Base-by-base conservation (phyloP, 345 rosid genomes). In the Syzygium aromaticum region DNA sequence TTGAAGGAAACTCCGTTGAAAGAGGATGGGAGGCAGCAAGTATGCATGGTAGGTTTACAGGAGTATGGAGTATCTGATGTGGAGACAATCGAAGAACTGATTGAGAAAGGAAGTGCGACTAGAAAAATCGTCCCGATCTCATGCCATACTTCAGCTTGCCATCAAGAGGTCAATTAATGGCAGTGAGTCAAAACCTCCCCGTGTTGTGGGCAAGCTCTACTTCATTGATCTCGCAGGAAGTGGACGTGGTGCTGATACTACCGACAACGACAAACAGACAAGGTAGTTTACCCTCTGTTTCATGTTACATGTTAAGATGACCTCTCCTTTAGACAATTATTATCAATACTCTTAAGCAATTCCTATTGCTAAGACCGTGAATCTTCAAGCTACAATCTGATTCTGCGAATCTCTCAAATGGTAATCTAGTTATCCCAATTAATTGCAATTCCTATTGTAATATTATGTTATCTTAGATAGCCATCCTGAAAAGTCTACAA, bases 181-280 rank as follows among this genome's bases (percentile, higher is more conserved):
- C 57, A 96, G 86, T 87, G 98, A 95, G 86, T 90, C 98, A 82
- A 97, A 97, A 93, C 98, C 98, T 86, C 96, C 98, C 33, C 98
- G 97, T 89, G 91, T 94, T 28, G 94, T 97, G 89, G 99, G 99
- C 83, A 96, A 97, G 90, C 98, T 96, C 64, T 97, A 99, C 84
- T 97, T 97, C 89, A 97, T 97, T 84, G 99, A 97, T 93, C 98
- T 97, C 87, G 99, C 99, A 84, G 99, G 99, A 93, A 96, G 99
- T 92, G 99, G 95, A 90, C 98, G 99, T 67, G 99, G 99, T 88
- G 99, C 99, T 33, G 99, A 97, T 91, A 96, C 99, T 85, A 96
- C 99, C 51, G 99, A 97, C 91, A 97, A 97, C 87, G 99, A 97
- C 90, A 97, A 96, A 89, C 99, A 95, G 92, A 97, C 99, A 6